Conservation (phyloP, 495 filamentous ascomycete genomes). For the Chlorociboria aeruginascens region DNA sequence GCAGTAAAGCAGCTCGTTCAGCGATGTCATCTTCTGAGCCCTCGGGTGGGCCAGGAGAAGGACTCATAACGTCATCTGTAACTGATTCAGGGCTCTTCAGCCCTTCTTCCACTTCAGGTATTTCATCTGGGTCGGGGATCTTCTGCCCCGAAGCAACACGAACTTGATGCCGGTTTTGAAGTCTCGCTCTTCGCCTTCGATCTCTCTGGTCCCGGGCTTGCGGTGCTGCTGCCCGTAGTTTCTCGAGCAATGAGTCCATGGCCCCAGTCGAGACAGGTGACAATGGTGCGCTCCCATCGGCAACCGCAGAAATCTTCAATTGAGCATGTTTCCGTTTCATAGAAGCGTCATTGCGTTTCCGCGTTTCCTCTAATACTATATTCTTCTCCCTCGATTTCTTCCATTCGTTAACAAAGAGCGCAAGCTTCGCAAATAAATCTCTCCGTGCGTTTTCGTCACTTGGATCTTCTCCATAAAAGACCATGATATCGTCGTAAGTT, state of each 20-base stretch:
- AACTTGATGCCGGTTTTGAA: conserved; percentile 89
- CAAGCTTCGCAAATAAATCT: conserved; percentile 93
- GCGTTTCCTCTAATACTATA: conserved; percentile 64
- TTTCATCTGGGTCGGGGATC: conserved; percentile 55
- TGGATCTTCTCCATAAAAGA: conserved; percentile 92
- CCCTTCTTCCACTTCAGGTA: conserved; percentile 31
- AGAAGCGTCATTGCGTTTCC: conserved; percentile 73
- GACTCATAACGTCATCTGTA: conserved; percentile 17
- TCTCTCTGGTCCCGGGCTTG: conserved; percentile 81
- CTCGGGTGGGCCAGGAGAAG: conserved; percentile 13
- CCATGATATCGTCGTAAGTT: conserved; percentile 90
- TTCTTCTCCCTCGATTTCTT: conserved; percentile 96
- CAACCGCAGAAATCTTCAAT: conserved; percentile 38
- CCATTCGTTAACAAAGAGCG: conserved; percentile 86
- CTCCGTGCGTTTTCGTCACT: conserved; percentile 86
- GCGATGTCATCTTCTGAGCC: conserved; percentile 55
- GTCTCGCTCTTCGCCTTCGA: conserved; percentile 68
- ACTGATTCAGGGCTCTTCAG: conserved; percentile 13
- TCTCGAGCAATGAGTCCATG: conserved; percentile 95
- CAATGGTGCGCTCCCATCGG: conserved; percentile 32
- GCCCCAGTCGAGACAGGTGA: conserved; percentile 77
- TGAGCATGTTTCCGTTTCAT: conserved; percentile 77
- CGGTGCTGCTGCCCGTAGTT: conserved; percentile 84
- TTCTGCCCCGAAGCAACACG: conserved; percentile 79
- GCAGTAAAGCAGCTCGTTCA: conserved; percentile 67